Conservation (phyloP, 768 basidiomycete genomes). For the Mycena leptocephala region DNA sequence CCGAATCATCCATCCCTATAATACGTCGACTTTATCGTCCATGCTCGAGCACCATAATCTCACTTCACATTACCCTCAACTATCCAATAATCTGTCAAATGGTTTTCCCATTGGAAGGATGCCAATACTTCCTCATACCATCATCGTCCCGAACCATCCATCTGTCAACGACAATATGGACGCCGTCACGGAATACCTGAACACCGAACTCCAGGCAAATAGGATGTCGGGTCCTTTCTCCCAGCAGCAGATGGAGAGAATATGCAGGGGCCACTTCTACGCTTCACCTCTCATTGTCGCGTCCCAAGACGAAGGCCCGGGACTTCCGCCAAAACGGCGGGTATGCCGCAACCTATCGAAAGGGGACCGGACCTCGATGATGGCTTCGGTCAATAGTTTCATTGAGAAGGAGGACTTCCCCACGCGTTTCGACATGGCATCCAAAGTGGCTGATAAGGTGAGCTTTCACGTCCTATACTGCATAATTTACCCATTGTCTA, state of each 20-base stretch:
- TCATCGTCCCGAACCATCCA: conserved; percentile 33
- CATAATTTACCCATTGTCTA: no score
- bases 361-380: background rate
- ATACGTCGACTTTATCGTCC: conserved; percentile 42
- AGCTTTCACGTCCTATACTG: no score
- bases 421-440: conserved; percentile 33
- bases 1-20: conserved; percentile 49
- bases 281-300: conserved; percentile 47
- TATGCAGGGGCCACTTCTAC: conserved; percentile 47
- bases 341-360: conserved; percentile 43
- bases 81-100: conserved; percentile 45
- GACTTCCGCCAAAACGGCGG: conserved; percentile 22
- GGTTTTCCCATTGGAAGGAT: conserved; percentile 55
- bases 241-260: conserved; percentile 32
- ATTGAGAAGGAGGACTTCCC: conserved; percentile 38
- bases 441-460: conserved; percentile 29
- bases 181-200: conserved; percentile 32
- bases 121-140: conserved; percentile 28
- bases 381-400: conserved; percentile 35
- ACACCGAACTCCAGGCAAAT: conserved; percentile 15
- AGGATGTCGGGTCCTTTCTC: conserved; percentile 41
- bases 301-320: conserved; percentile 25
- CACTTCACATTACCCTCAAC: conserved; percentile 42
- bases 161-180: conserved; percentile 25
- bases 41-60: conserved; percentile 34